Evolutionary conservation across 2,329 filamentous ascomycete species (phyloP), one percentile per base, ranked within the genome.

Genomic region (Epichloe elymi): DNA sequence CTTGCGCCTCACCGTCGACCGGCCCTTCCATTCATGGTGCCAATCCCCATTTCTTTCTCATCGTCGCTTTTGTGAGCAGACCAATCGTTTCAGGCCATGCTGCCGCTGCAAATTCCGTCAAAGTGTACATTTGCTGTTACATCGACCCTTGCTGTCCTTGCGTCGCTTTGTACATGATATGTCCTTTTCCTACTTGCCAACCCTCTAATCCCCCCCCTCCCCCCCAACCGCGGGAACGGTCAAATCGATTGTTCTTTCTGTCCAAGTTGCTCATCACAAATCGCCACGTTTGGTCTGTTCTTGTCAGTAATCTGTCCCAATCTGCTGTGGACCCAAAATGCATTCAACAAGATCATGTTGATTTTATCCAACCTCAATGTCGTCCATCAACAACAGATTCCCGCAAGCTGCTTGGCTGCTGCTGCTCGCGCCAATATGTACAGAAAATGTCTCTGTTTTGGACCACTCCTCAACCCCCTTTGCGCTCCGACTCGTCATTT

Each of bases 401-500:
- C 19, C 4, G 33, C 33, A 23, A 26, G 4, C 47, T 11, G 26
- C 23, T 44, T 20, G 4, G 30, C 26, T 11, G 26, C 26, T 30
- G 26, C 30, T 11, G 40, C n/a, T 44, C 8, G 33, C 40, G 39
- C n/a, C 37, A 20, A 5, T 33, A 48, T 33, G 23, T 30, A 41
- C 33, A 43, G 30, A 23, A 23, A 45, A 17, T 10, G 11, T 23
- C 26, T 10, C 15, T 37, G 23, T 4, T 37, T 30, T 35, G 36
- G 14, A 5, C 6, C 14, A 14, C 5, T 11, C 26, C 37, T 52
- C 47, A 52, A 33, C 80, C 80, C 80, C 80, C 80, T 58, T 83
- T 83, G 53, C 80, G 75, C 53, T 83, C 80, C 2, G 74, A 75
- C 12, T 77, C 75, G 49, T 80, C 73, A 63, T 74, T 78, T 3